Conservation (phyloP, 106 monocot species). For the Xerophyta viscosa region DNA sequence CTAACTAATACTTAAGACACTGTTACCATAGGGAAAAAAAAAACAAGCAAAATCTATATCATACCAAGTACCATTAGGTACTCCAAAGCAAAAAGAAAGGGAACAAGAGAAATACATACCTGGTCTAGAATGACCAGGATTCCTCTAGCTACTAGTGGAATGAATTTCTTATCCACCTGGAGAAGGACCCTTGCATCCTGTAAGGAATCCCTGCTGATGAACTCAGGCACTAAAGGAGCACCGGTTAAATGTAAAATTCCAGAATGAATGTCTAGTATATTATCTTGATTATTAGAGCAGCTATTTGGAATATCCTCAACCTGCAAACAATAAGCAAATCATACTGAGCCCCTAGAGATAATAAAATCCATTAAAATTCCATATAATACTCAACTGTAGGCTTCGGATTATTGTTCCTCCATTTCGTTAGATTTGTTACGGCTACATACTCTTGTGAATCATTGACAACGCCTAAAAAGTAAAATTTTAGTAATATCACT, state of each 20-base stretch:
- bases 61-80: too few species aligned
- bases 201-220: slow-evolving; percentile 49
- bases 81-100: slow-evolving; percentile 3
- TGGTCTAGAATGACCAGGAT: slow-evolving; percentile 72
- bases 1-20: too few species aligned
- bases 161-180: slow-evolving; percentile 90
- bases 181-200: slow-evolving; percentile 68
- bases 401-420: slow-evolving; percentile 36
- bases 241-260: slow-evolving; percentile 73
- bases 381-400: slow-evolving; percentile 36
- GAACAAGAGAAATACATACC: slow-evolving; percentile 28
- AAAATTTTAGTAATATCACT: too few species aligned
- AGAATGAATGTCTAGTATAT: slow-evolving; percentile 76
- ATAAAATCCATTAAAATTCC: too few species aligned
- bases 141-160: slow-evolving; percentile 70
- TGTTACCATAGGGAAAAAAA: too few species aligned
- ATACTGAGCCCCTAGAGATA: too few species aligned
- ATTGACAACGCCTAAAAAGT: slow-evolving; percentile 5
- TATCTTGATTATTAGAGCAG: slow-evolving; percentile 15
- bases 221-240: slow-evolving; percentile 63
- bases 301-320: slow-evolving; percentile 19
- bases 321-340: slow-evolving; percentile 22
- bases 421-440: slow-evolving; percentile 42
- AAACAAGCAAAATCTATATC: too few species aligned
- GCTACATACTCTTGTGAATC: slow-evolving; percentile 18